These are phyloP conservation scores for Trametes meyenii DNA, from an alignment of 768 basidiomycete species.

Conservation along the genomic window DNA sequence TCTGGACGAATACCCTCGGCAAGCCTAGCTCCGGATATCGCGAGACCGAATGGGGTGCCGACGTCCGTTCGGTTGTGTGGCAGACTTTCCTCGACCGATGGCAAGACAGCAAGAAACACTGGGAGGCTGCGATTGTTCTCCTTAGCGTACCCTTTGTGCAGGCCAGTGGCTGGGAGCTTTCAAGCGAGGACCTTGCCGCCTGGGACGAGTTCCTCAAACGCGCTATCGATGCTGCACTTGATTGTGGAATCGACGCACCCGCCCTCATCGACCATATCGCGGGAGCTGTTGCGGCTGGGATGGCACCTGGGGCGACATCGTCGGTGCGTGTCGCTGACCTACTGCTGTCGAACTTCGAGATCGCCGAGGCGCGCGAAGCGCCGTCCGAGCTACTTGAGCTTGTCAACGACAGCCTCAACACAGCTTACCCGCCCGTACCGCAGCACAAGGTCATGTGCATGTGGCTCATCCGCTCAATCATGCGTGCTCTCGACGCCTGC, in stretches of 20 bases:
- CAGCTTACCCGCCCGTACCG: conserved; percentile 68
- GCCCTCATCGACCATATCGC: conserved; percentile 62
- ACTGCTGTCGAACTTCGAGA: conserved; percentile 56
- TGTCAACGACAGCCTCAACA: conserved; percentile 58
- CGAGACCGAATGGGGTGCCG: conserved; percentile 42
- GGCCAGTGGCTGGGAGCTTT: conserved; percentile 50
- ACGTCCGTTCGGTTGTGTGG: conserved; percentile 60
- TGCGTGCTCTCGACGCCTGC: conserved; percentile 55
- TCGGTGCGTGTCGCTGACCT: conserved; percentile 63
- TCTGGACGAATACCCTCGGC: conserved; percentile 36
- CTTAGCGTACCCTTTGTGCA: conserved; percentile 62
- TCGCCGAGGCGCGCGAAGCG: conserved; percentile 52
- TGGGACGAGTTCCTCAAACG: conserved; percentile 65
- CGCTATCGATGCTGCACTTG: conserved; percentile 57
- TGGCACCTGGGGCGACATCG: conserved; percentile 41
- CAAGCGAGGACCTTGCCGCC: conserved; percentile 51
- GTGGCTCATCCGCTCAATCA: conserved; percentile 66
- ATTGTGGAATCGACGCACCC: conserved; percentile 57
- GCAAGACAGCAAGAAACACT: conserved; percentile 45
- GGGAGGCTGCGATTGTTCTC: conserved; percentile 57
- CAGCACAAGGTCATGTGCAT: conserved; percentile 54
- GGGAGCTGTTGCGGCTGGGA: conserved; percentile 43
- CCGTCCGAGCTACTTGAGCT: conserved; percentile 60
- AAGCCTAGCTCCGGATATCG: not conserved
- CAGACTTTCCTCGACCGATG: conserved; percentile 56